Evolutionary conservation across 805 yeast genomes (phyloP).

Genomic region (Starmerella scarabaei): DNA sequence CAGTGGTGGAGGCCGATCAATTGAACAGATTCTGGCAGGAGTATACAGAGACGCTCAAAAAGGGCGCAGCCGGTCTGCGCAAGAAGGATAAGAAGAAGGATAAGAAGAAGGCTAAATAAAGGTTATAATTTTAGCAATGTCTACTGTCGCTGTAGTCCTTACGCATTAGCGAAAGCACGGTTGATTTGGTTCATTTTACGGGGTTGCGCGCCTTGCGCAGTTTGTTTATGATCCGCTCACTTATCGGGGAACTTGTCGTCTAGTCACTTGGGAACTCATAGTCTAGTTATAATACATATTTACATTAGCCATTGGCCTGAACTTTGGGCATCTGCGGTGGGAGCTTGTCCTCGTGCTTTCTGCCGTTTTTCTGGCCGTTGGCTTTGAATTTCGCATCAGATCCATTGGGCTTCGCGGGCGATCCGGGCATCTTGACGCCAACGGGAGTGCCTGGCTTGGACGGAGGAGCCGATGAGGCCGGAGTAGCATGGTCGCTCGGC

Average conservation of each 20-base stretch:
- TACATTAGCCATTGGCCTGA: slow-evolving; percentile 15
- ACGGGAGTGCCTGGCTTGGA: slow-evolving; percentile 1
- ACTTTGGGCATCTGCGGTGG: slow-evolving; percentile 16
- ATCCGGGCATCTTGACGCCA: background rate
- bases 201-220: no score
- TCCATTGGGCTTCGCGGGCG: background rate
- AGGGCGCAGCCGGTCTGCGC: slow-evolving; percentile 60
- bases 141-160: no score
- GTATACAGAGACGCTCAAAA: slow-evolving; percentile 55
- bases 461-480: background rate
- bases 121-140: no score
- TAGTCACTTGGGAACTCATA: no score
- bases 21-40: slow-evolving; percentile 66
- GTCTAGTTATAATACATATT: slow-evolving; percentile 1
- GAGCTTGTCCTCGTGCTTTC: background rate
- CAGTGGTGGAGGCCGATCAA: slow-evolving; percentile 49
- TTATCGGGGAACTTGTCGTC: no score
- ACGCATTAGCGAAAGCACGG: no score
- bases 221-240: no score
- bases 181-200: background rate
- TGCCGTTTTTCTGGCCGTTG: no score
- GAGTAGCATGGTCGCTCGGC: background rate
- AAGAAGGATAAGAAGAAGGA: slow-evolving; percentile 72
- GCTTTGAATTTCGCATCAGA: no score
- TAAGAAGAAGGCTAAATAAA: slow-evolving; percentile 13